Percentiles rank a stretch among this genome's conserved stretches.
These are phyloP conservation scores for Eutypa lata DNA, from an alignment of 2,329 filamentous ascomycete genomes.

Conservation along the genomic window DNA sequence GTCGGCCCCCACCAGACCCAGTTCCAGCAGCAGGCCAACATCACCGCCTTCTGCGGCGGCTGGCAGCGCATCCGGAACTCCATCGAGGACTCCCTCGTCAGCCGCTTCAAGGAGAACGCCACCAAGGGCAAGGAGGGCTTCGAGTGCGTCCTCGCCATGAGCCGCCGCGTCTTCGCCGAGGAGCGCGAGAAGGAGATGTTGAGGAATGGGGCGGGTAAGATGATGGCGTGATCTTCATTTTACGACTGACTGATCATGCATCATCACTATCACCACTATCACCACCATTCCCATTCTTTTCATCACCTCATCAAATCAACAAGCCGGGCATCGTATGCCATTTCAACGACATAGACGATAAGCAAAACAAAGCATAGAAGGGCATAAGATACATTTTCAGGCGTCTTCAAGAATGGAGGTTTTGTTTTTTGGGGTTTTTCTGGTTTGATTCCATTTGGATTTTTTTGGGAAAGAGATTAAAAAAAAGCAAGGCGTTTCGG, in stretches of 20 bases:
- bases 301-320: not conserved
- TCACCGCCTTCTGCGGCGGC: slow-evolving; percentile 90
- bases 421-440: not conserved
- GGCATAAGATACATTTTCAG: slow-evolving; percentile 11
- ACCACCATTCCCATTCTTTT: not conserved
- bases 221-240: slow-evolving; percentile 24
- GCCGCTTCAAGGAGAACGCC: slow-evolving; percentile 88
- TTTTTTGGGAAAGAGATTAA: slow-evolving; percentile 2
- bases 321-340: not conserved
- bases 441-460: not conserved
- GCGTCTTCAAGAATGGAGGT: slow-evolving; percentile 17
- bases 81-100: slow-evolving; percentile 89
- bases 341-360: slow-evolving; percentile 6
- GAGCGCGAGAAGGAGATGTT: slow-evolving; percentile 65
- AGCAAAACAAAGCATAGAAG: slow-evolving; percentile 7
- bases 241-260: not conserved
- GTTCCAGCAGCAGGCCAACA: slow-evolving; percentile 86
- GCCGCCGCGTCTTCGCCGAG: slow-evolving; percentile 84
- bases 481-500: slow-evolving; percentile 32
- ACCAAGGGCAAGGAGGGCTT: slow-evolving; percentile 89
- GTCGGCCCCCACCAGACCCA: slow-evolving; percentile 60
- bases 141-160: slow-evolving; percentile 91
- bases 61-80: slow-evolving; percentile 97
- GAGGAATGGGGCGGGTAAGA: slow-evolving; percentile 22
- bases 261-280: not conserved